Conservation (phyloP, 768 basidiomycete genomes). For the Amyloporia xantha region DNA sequence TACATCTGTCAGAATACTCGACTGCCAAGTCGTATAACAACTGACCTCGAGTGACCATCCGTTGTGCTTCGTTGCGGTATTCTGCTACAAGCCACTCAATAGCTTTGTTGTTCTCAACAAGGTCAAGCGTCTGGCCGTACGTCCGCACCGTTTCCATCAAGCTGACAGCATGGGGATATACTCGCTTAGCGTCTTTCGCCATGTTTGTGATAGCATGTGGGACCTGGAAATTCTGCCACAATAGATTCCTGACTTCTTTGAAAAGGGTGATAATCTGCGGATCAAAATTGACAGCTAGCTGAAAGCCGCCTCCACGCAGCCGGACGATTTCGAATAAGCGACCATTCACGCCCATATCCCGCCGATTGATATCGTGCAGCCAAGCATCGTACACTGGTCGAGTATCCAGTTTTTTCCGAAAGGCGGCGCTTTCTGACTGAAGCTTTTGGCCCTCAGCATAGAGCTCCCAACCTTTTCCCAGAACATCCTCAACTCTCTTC, state of each 20-base stretch:
- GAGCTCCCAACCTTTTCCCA: conserved; percentile 96
- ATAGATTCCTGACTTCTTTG: conserved; percentile 94
- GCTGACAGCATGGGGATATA: conserved; percentile 97
- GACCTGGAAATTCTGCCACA: conserved; percentile 95
- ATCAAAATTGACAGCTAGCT: conserved; percentile 95
- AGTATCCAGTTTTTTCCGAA: conserved; percentile 95
- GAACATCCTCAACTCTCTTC: conserved; percentile 98
- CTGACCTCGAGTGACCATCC: conserved; percentile 87
- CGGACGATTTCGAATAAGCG: conserved; percentile 88
- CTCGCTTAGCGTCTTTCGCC: conserved; percentile 97
- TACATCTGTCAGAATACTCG: background rate
- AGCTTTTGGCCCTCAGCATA: conserved; percentile 99
- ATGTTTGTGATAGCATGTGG: conserved; percentile 93
- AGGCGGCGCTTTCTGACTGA: conserved; percentile 83
- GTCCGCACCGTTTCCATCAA: conserved; percentile 99
- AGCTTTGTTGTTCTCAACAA: conserved; percentile 85
- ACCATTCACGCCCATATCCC: conserved; percentile 89
- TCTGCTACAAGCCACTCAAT: conserved; percentile 95
- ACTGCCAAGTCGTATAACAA: too few species aligned
- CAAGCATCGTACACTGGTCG: conserved; percentile 93
- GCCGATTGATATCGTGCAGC: conserved; percentile 89
- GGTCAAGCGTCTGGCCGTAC: conserved; percentile 90
- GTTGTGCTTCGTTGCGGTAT: conserved; percentile 86
- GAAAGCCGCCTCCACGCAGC: conserved; percentile 66
- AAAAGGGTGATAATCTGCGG: conserved; percentile 97